A percentile compares a stretch with the other conserved stretches of the same genome.
Conservation (phyloP, 2,329 filamentous ascomycete genomes). For the Fusarium tuaranense region DNA sequence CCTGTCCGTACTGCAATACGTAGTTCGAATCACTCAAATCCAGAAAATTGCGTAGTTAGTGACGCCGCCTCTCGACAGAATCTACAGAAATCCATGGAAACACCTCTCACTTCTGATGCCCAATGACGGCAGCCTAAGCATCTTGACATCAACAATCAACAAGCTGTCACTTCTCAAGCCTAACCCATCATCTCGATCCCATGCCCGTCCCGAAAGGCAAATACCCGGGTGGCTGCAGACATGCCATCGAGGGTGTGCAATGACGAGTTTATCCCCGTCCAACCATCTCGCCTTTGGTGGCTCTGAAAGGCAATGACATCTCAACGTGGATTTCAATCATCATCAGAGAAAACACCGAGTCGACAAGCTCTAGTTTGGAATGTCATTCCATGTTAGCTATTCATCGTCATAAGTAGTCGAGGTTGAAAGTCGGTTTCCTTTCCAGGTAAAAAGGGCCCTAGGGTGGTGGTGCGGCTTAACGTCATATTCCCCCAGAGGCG, state of each 20-base stretch:
- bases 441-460: slow-evolving; percentile 1
- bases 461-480: slow-evolving; percentile 35
- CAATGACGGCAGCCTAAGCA: slow-evolving; percentile 3
- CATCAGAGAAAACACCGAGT: not conserved
- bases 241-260: slow-evolving; percentile 4
- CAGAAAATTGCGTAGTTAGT: not conserved
- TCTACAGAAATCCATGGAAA: not conserved
- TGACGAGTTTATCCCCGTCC: not conserved
- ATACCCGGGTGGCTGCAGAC: not conserved
- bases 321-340: not conserved
- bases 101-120: not conserved
- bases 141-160: slow-evolving; percentile 9
- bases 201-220: not conserved
- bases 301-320: not conserved
- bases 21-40: not conserved
- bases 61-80: not conserved
- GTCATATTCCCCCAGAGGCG: slow-evolving; percentile 32
- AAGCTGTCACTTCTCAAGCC: not conserved
- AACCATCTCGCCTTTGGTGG: not conserved
- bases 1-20: not conserved
- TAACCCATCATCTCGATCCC: not conserved
- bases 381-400: slow-evolving; percentile 9
- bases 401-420: slow-evolving; percentile 28
- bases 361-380: not conserved
- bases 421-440: slow-evolving; percentile 19